A percentile compares a stretch with the other conserved stretches of the same genome.
phyloP scores from a whole-genome alignment of 2,329 filamentous ascomycete species.

The Thelonectria discophora region DNA sequence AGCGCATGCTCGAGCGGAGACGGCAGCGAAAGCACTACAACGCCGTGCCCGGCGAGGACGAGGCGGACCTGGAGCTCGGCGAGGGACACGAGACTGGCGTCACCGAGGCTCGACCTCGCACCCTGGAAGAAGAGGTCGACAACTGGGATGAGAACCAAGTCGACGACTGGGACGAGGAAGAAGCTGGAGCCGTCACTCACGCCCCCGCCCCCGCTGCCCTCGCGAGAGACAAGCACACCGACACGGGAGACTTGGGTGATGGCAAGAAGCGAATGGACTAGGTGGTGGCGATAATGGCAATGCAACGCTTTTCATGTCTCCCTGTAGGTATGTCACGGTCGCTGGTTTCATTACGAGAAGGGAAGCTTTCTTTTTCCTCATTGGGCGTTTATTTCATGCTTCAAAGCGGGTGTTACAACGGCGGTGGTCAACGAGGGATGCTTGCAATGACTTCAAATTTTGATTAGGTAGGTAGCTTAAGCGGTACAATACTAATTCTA shows the following conservation, averaged over 20 bases:
- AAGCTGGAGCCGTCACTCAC: conserved; percentile 42
- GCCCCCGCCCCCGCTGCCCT: conserved; percentile 22
- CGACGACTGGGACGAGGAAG: conserved; percentile 67
- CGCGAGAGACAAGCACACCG: conserved; percentile 33
- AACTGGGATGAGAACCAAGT: conserved; percentile 90
- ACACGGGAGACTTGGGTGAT: conserved; percentile 44
- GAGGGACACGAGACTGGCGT: conserved; percentile 75
- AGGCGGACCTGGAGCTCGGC: conserved; percentile 80
- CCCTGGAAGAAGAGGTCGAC: conserved; percentile 83
- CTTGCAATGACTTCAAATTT: conserved; percentile 4
- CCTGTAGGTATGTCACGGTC: conserved; percentile 13
- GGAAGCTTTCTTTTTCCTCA: conserved; percentile 25
- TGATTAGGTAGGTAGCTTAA: not conserved
- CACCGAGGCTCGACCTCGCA: conserved; percentile 49
- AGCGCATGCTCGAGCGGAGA: conserved; percentile 91
- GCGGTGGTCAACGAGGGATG: conserved; percentile 8
- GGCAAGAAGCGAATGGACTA: conserved; percentile 48
- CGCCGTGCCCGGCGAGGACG: conserved; percentile 70
- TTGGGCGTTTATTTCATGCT: conserved; percentile 17
- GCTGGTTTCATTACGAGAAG: conserved; percentile 8
- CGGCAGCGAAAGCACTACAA: conserved; percentile 77
- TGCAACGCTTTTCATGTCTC: conserved; percentile 6
- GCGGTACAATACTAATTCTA: not conserved
- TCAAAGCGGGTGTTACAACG: conserved; percentile 21
- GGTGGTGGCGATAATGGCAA: conserved; percentile 7